phyloP scores from a whole-genome alignment of 1,284 basidiomycete genomes.

The Lentinus polychrous region DNA sequence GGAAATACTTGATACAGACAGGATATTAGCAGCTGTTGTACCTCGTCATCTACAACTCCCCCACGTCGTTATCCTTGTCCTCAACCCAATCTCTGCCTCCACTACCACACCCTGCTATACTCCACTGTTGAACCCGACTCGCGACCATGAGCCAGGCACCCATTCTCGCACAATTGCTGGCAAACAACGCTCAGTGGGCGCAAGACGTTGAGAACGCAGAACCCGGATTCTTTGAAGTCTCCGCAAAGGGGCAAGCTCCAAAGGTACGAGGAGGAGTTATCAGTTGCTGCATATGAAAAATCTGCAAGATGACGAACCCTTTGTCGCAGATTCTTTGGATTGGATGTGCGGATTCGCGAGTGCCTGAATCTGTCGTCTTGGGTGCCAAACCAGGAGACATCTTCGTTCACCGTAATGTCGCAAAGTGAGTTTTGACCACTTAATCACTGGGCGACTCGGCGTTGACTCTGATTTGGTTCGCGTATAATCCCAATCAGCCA shows the following conservation, averaged over 20 bases:
- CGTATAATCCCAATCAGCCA: slow-evolving; percentile 5
- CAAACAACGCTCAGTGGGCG: slow-evolving; percentile 58
- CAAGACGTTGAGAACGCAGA: slow-evolving; percentile 45
- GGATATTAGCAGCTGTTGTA: too few species aligned
- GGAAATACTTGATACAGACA: too few species aligned
- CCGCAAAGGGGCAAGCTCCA: slow-evolving; percentile 63
- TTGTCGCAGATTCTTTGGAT: slow-evolving; percentile 42
- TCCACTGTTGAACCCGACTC: too few species aligned
- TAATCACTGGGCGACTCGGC: neutral
- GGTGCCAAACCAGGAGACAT: slow-evolving; percentile 37
- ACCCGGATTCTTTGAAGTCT: slow-evolving; percentile 56
- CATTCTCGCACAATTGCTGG: slow-evolving; percentile 39
- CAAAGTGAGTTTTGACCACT: slow-evolving; percentile 17
- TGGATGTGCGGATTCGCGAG: slow-evolving; percentile 45
- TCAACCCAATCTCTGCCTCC: too few species aligned
- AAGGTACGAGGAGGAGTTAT: slow-evolving; percentile 51
- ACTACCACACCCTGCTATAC: too few species aligned
- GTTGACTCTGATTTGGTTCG: neutral
- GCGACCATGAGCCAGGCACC: too few species aligned
- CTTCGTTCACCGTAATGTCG: slow-evolving; percentile 47
- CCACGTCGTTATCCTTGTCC: too few species aligned
- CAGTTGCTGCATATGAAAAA: too few species aligned
- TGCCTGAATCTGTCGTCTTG: slow-evolving; percentile 35
- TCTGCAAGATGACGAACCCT: too few species aligned
- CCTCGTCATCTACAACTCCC: too few species aligned